Conservation (phyloP, 176 grass and related monocot genomes). For the Aechmea fasciata region DNA sequence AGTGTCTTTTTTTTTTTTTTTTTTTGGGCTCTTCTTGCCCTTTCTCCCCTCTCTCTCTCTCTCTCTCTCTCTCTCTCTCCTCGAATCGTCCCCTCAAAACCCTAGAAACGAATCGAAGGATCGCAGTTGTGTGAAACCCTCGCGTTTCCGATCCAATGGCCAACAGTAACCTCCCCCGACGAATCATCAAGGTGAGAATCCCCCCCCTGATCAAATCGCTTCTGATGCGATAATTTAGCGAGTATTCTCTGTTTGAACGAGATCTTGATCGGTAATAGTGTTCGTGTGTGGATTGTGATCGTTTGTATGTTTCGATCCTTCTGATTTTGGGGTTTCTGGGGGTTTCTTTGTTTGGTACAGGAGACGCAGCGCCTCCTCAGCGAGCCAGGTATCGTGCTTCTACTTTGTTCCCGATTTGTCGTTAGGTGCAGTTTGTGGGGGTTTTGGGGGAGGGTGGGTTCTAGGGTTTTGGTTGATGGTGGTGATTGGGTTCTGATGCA, state of each 20-base stretch:
- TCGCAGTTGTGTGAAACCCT: constrained; percentile 10
- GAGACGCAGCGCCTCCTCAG: constrained; percentile 94
- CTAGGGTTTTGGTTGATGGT: constrained; percentile 10
- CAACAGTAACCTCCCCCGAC: constrained; percentile 87
- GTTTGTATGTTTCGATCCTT: constrained; percentile 8
- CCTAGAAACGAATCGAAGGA: neutral
- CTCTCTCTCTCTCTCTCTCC: neutral
- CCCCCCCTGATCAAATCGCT: neutral
- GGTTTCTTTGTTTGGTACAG: constrained; percentile 36
- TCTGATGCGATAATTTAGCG: neutral
- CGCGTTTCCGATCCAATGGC: constrained; percentile 41
- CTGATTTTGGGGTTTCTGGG: constrained; percentile 12
- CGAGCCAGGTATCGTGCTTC: constrained; percentile 56
- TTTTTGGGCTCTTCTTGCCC: neutral
- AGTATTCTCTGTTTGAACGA: constrained; percentile 22
- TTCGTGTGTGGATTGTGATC: too few species aligned
- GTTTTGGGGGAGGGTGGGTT: neutral
- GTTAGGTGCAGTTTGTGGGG: neutral
- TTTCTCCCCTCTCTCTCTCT: neutral
- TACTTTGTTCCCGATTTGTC: neutral
- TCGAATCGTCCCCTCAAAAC: constrained; percentile 3
- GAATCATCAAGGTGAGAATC: constrained; percentile 83
- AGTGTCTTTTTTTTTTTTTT: neutral
- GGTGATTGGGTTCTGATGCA: constrained; percentile 22
- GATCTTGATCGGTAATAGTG: neutral